Evolutionary conservation across 2,329 filamentous ascomycete species (phyloP), one percentile per base, ranked within the genome.

Genomic region (Alternaria angustiovoidea): DNA sequence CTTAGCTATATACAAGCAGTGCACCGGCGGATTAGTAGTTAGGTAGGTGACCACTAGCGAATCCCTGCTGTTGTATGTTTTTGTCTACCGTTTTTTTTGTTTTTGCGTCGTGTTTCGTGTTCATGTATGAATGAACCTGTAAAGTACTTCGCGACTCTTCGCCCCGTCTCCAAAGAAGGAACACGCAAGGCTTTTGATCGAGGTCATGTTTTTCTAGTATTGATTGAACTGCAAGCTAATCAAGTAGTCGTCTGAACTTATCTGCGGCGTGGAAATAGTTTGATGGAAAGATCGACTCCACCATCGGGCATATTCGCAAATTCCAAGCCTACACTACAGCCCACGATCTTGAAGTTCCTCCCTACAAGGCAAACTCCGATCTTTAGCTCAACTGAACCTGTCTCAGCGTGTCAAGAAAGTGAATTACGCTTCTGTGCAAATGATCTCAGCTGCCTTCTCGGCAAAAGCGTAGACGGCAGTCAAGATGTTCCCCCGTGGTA

Each of bases 391-490:
- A 4, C 7, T 24, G 1, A n/a, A 34, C 12, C 0, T 5, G 5
- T n/a, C 46, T 24, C 32, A 36, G 46, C 30, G 12, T 28, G 16
- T 18, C n/a, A 3, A 20, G 30, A 28, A 36, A 44, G 11, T 34
- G n/a, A 20, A 28, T 38, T 46, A n/a, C 30, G 41, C 20, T 38
- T 63, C 61, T 20, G 22, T 51, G 14, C 24, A 32, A 1, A 73
- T 66, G 0, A 74, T 52, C 18, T 72, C 71, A 0, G 51, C 67
- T 2, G 64, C 71, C 42, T 72, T 74, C 57, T 72, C 70, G 0
- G 69, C 66, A 9, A 69, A 66, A 22, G 64, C 70, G 46, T 74
- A 75, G 6, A 74, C 68, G 7, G 66, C 68, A 14, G 61, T 51
- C 42, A 69, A 38, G 8, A 70, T 61, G 32, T 74, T 69, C 2